phyloP scores from a whole-genome alignment of 345 rosid genomes.

The Citropsis articulata region DNA sequence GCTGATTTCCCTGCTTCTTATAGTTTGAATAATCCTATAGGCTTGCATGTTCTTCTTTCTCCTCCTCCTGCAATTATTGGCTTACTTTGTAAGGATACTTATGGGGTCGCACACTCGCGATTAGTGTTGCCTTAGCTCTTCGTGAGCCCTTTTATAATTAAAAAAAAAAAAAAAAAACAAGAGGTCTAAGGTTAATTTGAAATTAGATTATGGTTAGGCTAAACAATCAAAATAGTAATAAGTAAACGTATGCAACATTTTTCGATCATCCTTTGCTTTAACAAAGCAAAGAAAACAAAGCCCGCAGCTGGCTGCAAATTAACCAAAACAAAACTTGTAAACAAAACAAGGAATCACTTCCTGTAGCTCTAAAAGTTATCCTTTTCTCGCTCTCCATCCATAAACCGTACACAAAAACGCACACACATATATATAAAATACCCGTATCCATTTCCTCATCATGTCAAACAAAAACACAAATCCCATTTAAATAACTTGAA shows the following conservation, averaged over 20 bases:
- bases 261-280: constrained; percentile 3
- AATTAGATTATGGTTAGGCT: too few species aligned
- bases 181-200: too few species aligned
- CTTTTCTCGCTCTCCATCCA: background rate
- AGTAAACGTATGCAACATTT: background rate
- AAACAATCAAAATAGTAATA: too few species aligned
- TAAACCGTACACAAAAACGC: background rate
- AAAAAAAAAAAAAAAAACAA: too few species aligned
- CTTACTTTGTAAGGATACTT: too few species aligned
- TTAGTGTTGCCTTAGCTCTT: too few species aligned
- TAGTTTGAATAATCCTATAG: too few species aligned
- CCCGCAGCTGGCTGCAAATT: background rate
- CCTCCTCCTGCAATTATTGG: too few species aligned
- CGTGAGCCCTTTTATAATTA: too few species aligned
- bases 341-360: constrained; percentile 4
- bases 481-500: background rate
- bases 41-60: too few species aligned
- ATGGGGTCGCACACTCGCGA: too few species aligned
- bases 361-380: constrained; percentile 12
- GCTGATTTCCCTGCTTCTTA: too few species aligned
- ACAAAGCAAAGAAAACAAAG: background rate
- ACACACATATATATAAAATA: background rate
- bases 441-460: background rate
- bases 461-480: background rate
- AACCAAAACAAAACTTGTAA: background rate